Conservation (phyloP, 169 alveolate species). For the Plasmodium relictum region DNA sequence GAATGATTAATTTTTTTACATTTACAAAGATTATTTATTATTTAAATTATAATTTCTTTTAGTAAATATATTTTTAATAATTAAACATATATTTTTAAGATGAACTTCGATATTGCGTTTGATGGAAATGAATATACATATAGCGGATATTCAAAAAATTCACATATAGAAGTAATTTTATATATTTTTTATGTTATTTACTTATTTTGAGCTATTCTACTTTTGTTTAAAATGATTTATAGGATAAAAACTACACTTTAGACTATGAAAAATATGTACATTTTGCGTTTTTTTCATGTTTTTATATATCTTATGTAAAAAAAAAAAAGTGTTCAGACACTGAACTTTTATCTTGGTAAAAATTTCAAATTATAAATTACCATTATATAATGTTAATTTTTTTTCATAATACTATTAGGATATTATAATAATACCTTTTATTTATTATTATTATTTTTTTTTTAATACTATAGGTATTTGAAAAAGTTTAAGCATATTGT, state of each 20-base stretch:
- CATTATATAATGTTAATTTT: not conserved
- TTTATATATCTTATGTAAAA: slow-evolving; percentile 63
- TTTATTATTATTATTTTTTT: not conserved
- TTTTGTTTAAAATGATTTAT: not conserved
- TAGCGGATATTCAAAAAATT: slow-evolving; percentile 76
- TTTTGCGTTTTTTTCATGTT: slow-evolving; percentile 69
- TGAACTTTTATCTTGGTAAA: slow-evolving; percentile 63
- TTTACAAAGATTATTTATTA: not conserved
- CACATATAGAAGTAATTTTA: slow-evolving; percentile 61
- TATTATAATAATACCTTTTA: too few relatives aligned
- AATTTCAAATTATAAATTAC: not conserved
- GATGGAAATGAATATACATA: slow-evolving; percentile 77
- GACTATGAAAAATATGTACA: slow-evolving; percentile 75
- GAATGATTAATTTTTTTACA: too few relatives aligned
- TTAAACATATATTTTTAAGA: not conserved
- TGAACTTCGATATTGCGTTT: slow-evolving; percentile 69
- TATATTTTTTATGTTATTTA: not conserved
- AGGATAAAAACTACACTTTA: slow-evolving; percentile 75
- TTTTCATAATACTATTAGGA: too few relatives aligned
- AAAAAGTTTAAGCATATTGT: slow-evolving; percentile 65
- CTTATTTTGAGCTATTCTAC: not conserved
- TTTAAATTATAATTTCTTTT: not conserved
- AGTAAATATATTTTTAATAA: not conserved
- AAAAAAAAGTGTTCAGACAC: slow-evolving; percentile 62
- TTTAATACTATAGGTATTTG: slow-evolving; percentile 53